These are phyloP conservation scores for Blastocystis sp. DNA, from an alignment of 352 stramenopile species.

Conservation along the genomic window DNA sequence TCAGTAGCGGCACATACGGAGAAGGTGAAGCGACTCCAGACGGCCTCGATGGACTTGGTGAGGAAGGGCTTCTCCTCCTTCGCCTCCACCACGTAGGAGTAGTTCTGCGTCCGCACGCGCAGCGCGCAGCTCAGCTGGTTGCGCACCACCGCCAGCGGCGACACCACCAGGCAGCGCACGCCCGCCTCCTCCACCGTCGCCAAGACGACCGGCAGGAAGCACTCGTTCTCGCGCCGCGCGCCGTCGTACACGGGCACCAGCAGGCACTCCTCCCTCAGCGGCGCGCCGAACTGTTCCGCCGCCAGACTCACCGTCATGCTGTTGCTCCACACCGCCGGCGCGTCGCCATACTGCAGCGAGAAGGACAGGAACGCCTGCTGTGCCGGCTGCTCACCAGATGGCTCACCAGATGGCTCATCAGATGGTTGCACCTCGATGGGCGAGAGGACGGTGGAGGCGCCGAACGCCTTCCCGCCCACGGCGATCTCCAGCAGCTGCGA, in stretches of 20 bases:
- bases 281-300: not conserved
- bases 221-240: slow-evolving; percentile 5
- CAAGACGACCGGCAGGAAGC: slow-evolving; percentile 13
- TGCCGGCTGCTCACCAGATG: not conserved
- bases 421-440: not conserved
- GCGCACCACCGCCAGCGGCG: slow-evolving; percentile 1
- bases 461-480: slow-evolving; percentile 19
- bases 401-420: too few species aligned
- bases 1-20: not conserved
- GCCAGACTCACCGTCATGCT: slow-evolving; percentile 2
- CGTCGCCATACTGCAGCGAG: not conserved
- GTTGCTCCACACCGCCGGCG: not conserved
- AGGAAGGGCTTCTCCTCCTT: not conserved
- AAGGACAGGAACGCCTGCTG: not conserved
- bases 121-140: slow-evolving; percentile 1
- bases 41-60: not conserved
- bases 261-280: not conserved
- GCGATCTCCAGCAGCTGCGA: not conserved
- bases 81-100: not conserved
- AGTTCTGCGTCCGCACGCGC: not conserved
- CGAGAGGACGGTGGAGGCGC: not conserved
- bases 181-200: not conserved
- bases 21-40: not conserved
- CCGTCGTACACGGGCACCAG: slow-evolving; percentile 54
- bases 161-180: slow-evolving; percentile 12